phyloP scores from a whole-genome alignment of 495 filamentous ascomycete species.

The Hypoxylon cercidicola region DNA sequence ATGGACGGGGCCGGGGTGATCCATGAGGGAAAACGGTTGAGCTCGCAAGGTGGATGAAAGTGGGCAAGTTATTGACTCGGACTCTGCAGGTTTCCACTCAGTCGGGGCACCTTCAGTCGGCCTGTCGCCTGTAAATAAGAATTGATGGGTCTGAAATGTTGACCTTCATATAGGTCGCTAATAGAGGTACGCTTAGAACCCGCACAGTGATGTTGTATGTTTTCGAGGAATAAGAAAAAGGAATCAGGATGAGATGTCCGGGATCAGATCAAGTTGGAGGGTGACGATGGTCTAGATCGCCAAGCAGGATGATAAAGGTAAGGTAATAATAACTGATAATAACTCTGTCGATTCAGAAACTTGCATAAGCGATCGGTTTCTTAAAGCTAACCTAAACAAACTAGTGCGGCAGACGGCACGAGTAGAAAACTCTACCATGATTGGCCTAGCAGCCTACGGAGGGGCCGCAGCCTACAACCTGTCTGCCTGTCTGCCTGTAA shows the following conservation, averaged over 20 bases:
- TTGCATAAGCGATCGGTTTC: slow-evolving; percentile 27
- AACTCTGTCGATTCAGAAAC: slow-evolving; percentile 37
- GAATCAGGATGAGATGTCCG: not conserved
- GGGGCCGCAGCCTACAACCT: not conserved
- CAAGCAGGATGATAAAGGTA: slow-evolving; percentile 20
- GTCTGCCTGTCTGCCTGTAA: too few species aligned
- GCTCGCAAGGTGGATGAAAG: slow-evolving; percentile 25
- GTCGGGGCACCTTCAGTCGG: slow-evolving; percentile 22
- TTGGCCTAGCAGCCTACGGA: slow-evolving; percentile 14
- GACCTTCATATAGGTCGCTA: slow-evolving; percentile 15
- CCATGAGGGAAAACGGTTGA: slow-evolving; percentile 36
- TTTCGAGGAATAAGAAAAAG: not conserved
- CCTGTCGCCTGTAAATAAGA: slow-evolving; percentile 10
- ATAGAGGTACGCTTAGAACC: not conserved
- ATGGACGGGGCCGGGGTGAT: slow-evolving; percentile 38
- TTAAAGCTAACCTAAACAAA: slow-evolving; percentile 13
- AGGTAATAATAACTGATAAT: slow-evolving; percentile 6
- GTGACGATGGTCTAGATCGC: slow-evolving; percentile 14
- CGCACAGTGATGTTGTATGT: too few species aligned
- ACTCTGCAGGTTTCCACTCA: slow-evolving; percentile 35
- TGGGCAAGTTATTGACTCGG: slow-evolving; percentile 40
- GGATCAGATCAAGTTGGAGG: not conserved
- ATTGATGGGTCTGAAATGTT: slow-evolving; percentile 18
- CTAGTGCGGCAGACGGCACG: not conserved
- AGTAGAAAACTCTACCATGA: slow-evolving; percentile 10